A percentile compares a stretch with the other conserved stretches of the same genome.
Evolutionary conservation across 2,329 filamentous ascomycete genomes (phyloP).

Genomic region (Colletotrichum sp.): DNA sequence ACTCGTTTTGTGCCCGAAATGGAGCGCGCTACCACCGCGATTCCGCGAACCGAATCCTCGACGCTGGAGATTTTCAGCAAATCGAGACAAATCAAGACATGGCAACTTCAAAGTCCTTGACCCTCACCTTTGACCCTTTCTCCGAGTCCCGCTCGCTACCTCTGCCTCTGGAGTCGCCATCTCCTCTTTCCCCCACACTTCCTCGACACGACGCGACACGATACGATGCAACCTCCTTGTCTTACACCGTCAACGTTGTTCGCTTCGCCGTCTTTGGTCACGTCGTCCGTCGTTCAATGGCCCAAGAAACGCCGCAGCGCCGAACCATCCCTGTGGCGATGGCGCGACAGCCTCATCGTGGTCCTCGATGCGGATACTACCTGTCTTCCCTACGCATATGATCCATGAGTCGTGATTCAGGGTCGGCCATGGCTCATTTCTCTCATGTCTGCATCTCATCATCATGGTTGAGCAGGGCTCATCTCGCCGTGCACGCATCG

Average conservation of each 20-base stretch:
- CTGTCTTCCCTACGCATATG: not conserved
- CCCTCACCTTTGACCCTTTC: not conserved
- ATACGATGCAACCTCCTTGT: conserved; percentile 10
- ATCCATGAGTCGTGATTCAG: conserved; percentile 8
- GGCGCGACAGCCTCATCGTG: conserved; percentile 6
- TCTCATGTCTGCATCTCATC: conserved; percentile 8
- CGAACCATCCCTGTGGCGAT: not conserved
- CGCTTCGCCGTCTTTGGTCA: not conserved
- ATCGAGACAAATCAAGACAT: not conserved
- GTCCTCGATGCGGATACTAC: not conserved
- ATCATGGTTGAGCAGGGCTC: not conserved
- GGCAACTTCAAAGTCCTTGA: not conserved
- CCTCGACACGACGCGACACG: conserved; percentile 6
- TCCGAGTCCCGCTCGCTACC: not conserved
- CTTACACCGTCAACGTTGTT: conserved; percentile 1
- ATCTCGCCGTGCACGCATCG: not conserved
- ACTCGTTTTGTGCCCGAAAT: conserved; percentile 6
- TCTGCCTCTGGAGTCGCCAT: not conserved
- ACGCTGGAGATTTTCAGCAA: not conserved
- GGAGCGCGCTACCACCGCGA: not conserved
- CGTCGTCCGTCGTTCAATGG: not conserved
- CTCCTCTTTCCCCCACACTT: conserved; percentile 13
- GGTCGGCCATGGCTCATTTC: conserved; percentile 4
- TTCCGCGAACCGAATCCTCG: not conserved
- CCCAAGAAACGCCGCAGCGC: not conserved